Base-by-base conservation (phyloP, 257 asterid species). In the Ilex asprella region DNA sequence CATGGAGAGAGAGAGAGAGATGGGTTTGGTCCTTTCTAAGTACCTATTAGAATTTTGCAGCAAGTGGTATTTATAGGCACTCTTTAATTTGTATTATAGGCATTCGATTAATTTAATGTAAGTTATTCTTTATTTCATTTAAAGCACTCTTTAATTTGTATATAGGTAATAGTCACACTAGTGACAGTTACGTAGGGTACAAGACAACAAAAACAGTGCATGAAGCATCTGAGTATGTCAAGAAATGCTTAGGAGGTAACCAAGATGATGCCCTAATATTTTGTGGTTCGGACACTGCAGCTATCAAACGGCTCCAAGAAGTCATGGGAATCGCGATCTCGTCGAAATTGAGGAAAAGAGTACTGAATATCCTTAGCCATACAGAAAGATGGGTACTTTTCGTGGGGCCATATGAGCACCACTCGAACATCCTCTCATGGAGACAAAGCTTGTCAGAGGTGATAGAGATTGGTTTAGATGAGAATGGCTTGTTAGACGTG, bases 341-440 rank as follows among this genome's bases (percentile, higher is more conserved):
- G 1, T 82, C 93, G 1, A 77, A 68, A 2, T 58, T 80, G 5
- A 75, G 95, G 49, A 81, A 78, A 2, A 78, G 72, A 30, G 55
- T 82, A 30, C 49, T 81, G 56, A 58, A 73, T 29, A 75, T 74
- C 61, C 44, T 84, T 0, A 44, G 58, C 12, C 12, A 67, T 0
- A 71, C 73, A 44, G 93, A 87, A 32, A 78, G 87, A 64, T 87
- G 91, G 94, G 84, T 84, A 1, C 85, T 82, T 2, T 70, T 85
- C 16, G 76, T 87, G 0, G 96, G 96, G 0, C 94, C 96, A 2
- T 85, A 81, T 60, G 96, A 87, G 64, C 91, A 85, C 78, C 94
- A 87, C 69, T 85, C 95, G 8, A 87, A 87, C 69, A 63, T 87
- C 16, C 86, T 85, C 47, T 78, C 95, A 0, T 87, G 95, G 95